Base-by-base conservation (phyloP, 2,329 filamentous ascomycete species). In the Colletotrichum gloeosporioides region DNA sequence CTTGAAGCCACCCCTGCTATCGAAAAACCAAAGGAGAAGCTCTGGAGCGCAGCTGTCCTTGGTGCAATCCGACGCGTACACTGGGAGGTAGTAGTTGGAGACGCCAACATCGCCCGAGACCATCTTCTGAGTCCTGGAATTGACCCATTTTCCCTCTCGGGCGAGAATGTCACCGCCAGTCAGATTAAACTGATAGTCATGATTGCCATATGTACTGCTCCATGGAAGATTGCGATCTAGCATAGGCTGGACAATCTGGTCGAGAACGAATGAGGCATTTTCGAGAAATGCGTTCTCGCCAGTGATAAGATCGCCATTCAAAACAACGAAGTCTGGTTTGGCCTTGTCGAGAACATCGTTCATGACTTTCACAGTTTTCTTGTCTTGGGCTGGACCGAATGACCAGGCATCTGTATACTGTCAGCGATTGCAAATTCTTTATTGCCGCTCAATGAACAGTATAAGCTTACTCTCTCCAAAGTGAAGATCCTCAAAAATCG, bases 301-400 rank as follows among this genome's bases (percentile, higher is more conserved):
- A 0, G 93, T 93, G 71, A 94, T 92, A 5, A 95, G 86, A 79
- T 95, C 94, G 16, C 94, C 93, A 71, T 95, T 95, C 32, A 95
- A 83, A 1, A 95, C 90, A 1, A 93, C 92, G 0, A 95, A 86
- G 53, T 91, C 86, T 0, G 91, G 89, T 0, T 81, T 79, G 3
- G 72, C 93, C 1, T 82, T 83, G 44, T 91, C 86, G 2, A 95
- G 87, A 8, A 95, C 85, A 1, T 85, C 84, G 66, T 88, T 87
- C 79, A 95, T 90, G 1, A 94, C 91, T 6, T 83, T 78, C 6
- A 90, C 83, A 0, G 91, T 91, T 68, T 90, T 90, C 75, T 87
- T 80, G 81, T 95, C 93, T 76, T 91, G 89, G 36, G 86, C 84
- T 6, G 87, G 86, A 0, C 87, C 85, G 86, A 86, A 91, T 27